phyloP scores from a whole-genome alignment of 495 filamentous ascomycete species.

The Penicillium daleae region DNA sequence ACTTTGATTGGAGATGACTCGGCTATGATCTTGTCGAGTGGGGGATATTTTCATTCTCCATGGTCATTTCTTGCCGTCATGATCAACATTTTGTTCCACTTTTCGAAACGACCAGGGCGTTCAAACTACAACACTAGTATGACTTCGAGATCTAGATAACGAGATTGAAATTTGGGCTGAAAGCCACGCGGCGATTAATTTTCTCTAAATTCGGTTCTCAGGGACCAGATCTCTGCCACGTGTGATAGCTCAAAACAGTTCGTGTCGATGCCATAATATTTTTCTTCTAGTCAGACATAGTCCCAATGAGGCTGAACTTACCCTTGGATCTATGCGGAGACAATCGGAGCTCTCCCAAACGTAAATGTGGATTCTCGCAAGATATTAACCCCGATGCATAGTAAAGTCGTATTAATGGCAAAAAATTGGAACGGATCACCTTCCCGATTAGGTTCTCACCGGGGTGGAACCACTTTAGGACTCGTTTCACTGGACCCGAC shows the following conservation, averaged over 20 bases:
- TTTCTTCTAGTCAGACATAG: not conserved
- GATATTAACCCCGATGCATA: not conserved
- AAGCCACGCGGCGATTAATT: not conserved
- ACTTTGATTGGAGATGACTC: not conserved
- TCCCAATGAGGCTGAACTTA: constrained; percentile 5
- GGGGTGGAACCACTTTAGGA: constrained; percentile 2
- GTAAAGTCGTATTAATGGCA: not conserved
- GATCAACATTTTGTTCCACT: not conserved
- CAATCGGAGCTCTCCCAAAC: not conserved
- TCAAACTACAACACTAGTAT: not conserved
- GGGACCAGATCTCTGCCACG: not conserved
- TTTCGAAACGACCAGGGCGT: not conserved
- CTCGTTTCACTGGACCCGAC: constrained; percentile 15
- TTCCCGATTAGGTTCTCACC: constrained; percentile 13
- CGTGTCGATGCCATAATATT: not conserved
- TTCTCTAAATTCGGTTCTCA: not conserved
- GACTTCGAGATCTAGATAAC: not conserved
- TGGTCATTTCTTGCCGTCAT: not conserved
- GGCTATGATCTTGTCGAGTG: not conserved
- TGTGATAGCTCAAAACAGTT: not conserved
- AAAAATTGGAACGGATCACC: constrained; percentile 6
- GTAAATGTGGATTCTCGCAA: constrained; percentile 1
- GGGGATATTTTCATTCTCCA: not conserved
- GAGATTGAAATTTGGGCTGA: not conserved
- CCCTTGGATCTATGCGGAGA: constrained; percentile 8